A percentile compares a stretch with the other conserved stretches of the same genome.
phyloP scores from a whole-genome alignment of 345 rosid species.

The Trapa incisa region DNA sequence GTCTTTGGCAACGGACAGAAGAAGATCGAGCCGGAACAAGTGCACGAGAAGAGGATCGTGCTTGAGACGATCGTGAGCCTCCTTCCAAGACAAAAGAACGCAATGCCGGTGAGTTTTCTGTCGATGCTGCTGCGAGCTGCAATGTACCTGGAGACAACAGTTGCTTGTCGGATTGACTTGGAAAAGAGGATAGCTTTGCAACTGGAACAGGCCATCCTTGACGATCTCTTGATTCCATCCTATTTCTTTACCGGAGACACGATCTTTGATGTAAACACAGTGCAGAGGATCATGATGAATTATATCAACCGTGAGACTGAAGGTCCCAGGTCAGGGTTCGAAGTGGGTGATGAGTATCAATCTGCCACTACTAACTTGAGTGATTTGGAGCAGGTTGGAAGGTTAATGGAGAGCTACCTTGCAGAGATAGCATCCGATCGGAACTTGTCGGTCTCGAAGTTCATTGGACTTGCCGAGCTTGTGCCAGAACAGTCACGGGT shows the following conservation, averaged over 20 bases:
- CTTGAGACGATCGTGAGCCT: conserved; percentile 83
- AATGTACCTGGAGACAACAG: conserved; percentile 76
- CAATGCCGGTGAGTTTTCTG: conserved; percentile 77
- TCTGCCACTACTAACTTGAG: conserved; percentile 23
- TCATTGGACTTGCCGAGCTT: conserved; percentile 60
- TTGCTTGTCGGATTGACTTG: conserved; percentile 85
- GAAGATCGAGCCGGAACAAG: conserved; percentile 61
- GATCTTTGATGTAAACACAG: conserved; percentile 67
- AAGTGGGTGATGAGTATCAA: conserved; percentile 26
- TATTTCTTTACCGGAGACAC: conserved; percentile 68
- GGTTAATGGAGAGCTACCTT: conserved; percentile 75
- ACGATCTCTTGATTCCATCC: conserved; percentile 77
- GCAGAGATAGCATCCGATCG: conserved; percentile 82
- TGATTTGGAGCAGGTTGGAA: conserved; percentile 74
- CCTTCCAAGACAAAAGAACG: conserved; percentile 68
- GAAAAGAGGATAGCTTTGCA: conserved; percentile 81
- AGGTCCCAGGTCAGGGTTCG: conserved; percentile 24
- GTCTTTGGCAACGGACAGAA: conserved; percentile 61
- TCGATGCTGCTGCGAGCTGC: conserved; percentile 82
- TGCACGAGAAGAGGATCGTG: conserved; percentile 78
- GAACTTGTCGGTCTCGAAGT: conserved; percentile 45
- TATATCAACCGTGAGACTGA: conserved; percentile 52
- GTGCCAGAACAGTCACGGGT: conserved; percentile 67
- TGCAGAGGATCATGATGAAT: conserved; percentile 61
- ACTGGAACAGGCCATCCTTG: conserved; percentile 68